These are phyloP conservation scores for Sordaria brevicollis DNA, from an alignment of 495 filamentous ascomycete genomes.

Conservation along the genomic window DNA sequence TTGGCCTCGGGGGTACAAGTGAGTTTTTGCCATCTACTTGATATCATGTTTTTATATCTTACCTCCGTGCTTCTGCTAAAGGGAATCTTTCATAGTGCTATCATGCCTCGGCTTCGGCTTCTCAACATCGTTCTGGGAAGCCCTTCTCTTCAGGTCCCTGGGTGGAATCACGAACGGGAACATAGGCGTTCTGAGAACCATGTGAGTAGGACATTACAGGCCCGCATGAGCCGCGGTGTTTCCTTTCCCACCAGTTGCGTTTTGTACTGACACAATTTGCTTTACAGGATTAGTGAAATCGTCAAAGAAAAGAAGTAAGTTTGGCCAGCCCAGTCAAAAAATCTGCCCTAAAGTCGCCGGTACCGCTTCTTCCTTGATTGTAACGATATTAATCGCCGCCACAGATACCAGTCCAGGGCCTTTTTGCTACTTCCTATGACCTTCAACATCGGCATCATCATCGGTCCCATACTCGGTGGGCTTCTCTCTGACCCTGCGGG, in stretches of 20 bases:
- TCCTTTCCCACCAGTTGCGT: not conserved
- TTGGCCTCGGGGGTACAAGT: conserved; percentile 61
- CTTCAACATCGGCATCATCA: conserved; percentile 69
- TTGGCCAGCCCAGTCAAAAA: not conserved
- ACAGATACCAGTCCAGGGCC: conserved; percentile 48
- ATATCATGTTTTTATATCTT: not conserved
- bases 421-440: conserved; percentile 64
- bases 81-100: conserved; percentile 29
- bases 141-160: conserved; percentile 60
- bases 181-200: conserved; percentile 70
- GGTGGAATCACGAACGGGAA: conserved; percentile 77
- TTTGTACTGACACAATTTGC: not conserved
- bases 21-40: conserved; percentile 1
- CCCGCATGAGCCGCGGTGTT: not conserved
- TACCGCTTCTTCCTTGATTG: not conserved
- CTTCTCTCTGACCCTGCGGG: conserved; percentile 63
- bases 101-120: conserved; percentile 77
- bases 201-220: conserved; percentile 28
- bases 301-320: conserved; percentile 46
- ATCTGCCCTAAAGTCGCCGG: not conserved
- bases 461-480: conserved; percentile 68
- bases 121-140: conserved; percentile 58
- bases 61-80: not conserved
- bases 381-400: conserved; percentile 4
- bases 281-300: conserved; percentile 57